These are phyloP conservation scores for Nicotiana tabacum DNA, from an alignment of 257 asterid species.

Conservation along the genomic window DNA sequence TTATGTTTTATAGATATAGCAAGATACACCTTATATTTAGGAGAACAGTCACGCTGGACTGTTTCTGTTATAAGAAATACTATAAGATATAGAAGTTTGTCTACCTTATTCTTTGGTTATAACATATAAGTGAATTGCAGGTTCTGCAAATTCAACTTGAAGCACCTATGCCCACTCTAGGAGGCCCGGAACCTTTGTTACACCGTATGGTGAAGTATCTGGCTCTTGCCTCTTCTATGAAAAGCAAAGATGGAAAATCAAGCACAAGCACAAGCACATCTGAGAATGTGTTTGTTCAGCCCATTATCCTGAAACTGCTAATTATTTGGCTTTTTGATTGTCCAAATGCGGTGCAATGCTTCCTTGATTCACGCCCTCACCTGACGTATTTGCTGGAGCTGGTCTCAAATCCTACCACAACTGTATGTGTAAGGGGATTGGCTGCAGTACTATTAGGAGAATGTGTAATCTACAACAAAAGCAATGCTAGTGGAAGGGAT, in stretches of 20 bases:
- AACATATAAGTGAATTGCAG: constrained; percentile 42
- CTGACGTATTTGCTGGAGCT: constrained; percentile 82
- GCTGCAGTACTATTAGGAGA: constrained; percentile 75
- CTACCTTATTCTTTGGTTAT: constrained; percentile 6
- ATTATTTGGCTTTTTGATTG: constrained; percentile 74
- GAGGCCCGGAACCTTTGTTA: constrained; percentile 80
- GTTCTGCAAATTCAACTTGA: constrained; percentile 75
- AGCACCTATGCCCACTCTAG: constrained; percentile 56
- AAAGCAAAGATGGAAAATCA: constrained; percentile 58
- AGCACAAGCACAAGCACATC: constrained; percentile 20
- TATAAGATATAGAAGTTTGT: not conserved
- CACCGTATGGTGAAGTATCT: constrained; percentile 90
- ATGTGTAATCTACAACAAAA: constrained; percentile 59
- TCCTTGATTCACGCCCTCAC: constrained; percentile 83
- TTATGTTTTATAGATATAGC: not conserved
- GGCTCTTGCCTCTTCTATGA: constrained; percentile 77
- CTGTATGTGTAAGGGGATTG: constrained; percentile 64
- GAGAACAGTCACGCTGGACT: not conserved
- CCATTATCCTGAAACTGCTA: constrained; percentile 75
- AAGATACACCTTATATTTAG: not conserved
- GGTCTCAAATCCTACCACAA: constrained; percentile 49
- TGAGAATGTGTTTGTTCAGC: constrained; percentile 45
- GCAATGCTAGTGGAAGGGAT: constrained; percentile 43
- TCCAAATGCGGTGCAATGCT: constrained; percentile 81
- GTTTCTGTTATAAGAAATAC: not conserved